Base-by-base conservation (phyloP, 116 monocot species). In the Iris pallida region DNA sequence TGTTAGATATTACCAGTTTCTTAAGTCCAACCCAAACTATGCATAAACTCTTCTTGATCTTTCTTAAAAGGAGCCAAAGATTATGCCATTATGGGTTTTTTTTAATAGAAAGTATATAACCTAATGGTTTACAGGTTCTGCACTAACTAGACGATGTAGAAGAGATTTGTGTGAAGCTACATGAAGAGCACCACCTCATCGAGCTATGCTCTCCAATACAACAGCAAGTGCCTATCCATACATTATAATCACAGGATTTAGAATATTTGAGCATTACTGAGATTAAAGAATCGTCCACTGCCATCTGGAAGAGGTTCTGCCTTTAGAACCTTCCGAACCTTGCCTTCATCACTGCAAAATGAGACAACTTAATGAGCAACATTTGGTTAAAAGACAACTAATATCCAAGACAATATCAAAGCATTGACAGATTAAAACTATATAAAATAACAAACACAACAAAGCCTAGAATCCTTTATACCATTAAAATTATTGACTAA, bases 261-360 rank as follows among this genome's bases (percentile, higher is more conserved):
- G 47, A 16, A 49, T 56, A 11, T 42, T 51, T 48, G 53, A 66
- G 42, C 68, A 73, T 71, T 90, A 94, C 92, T 92, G 11, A 97
- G 92, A 81, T 90, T 97, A 76, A 97, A 92, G 78, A 92, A 92
- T 65, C 80, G 90, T 14, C 94, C 92, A 69, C 68, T 85, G 56
- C 92, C 92, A 80, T 97, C 97, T 68, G 97, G 92, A 78, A 92
- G 87, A 64, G 97, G 97, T 72, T 97, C 97, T 14, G 67, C 90
- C 71, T 92, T 97, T 13, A 97, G 58, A 63, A 97, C 14, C 77
- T 97, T 97, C 18, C 97, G 64, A 18, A 97, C 40, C 79, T 97
- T 89, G 44, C 97, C 97, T 82, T 97, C 97, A 43, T 97, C 97
- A 68, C 92, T 96, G 87, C 53, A 75, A 74, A 68, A 20, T 45